Percentiles rank a stretch among this genome's conserved stretches.
Evolutionary conservation across 164 flowering plant genomes (phyloP).

Genomic region (Macadamia tetraphylla): DNA sequence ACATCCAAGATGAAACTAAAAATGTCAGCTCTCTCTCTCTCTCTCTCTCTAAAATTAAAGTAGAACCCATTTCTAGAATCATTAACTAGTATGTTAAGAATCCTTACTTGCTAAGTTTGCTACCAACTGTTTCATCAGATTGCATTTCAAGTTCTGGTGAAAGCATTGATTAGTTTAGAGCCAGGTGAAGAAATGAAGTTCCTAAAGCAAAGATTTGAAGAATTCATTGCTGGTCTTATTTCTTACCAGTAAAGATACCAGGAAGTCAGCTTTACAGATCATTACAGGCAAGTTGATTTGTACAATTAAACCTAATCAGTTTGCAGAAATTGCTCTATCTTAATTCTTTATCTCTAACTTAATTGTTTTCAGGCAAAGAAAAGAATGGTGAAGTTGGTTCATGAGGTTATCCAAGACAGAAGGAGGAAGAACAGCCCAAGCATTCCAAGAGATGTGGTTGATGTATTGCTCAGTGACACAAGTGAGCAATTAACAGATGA

Average conservation of each 20-base stretch:
- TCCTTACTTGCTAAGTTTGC: background rate
- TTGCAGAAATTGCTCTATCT: background rate
- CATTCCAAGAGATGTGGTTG: slow-evolving; percentile 44
- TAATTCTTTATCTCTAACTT: too few relatives aligned
- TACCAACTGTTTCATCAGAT: slow-evolving; percentile 32
- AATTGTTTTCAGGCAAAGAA: slow-evolving; percentile 58
- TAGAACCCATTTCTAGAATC: too few relatives aligned
- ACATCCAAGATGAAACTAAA: slow-evolving; percentile 73
- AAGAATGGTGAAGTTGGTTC: slow-evolving; percentile 53
- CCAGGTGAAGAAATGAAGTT: slow-evolving; percentile 68
- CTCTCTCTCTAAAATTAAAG: background rate
- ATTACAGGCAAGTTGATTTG: slow-evolving; percentile 50
- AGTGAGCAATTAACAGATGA: slow-evolving; percentile 46
- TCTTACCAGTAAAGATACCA: slow-evolving; percentile 81
- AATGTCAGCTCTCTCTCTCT: slow-evolving; percentile 40
- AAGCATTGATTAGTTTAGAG: slow-evolving; percentile 61
- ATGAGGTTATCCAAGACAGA: slow-evolving; percentile 49
- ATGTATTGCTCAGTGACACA: slow-evolving; percentile 48
- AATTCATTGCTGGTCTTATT: slow-evolving; percentile 74
- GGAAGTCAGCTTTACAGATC: slow-evolving; percentile 80
- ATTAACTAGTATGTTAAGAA: too few relatives aligned
- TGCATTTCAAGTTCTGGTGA: slow-evolving; percentile 70
- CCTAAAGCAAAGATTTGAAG: slow-evolving; percentile 60
- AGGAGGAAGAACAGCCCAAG: slow-evolving; percentile 21
- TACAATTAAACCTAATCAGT: background rate